Base-by-base conservation (phyloP, 2,329 filamentous ascomycete genomes). In the Chrysoporthe austroafricana region DNA sequence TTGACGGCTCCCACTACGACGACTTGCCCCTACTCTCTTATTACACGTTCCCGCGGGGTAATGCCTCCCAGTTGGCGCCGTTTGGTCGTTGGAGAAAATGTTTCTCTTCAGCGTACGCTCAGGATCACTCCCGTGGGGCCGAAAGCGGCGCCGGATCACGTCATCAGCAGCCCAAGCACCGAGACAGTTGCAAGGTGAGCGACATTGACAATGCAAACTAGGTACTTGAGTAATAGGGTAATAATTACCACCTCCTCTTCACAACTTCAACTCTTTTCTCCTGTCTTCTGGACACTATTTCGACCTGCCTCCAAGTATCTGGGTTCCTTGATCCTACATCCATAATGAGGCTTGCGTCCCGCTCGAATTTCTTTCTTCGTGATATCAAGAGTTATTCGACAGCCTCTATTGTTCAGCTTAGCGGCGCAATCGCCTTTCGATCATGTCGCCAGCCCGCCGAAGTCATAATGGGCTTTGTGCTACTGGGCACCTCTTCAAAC, bases 1-100 rank as follows among this genome's bases (percentile, higher is more conserved):
- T 62, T 80, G 71, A 48, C 52, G 46, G 52, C 62, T 64, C 62
- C 50, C 13, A 46, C 62, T 64, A 34, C 21, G 39, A 46, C 52
- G 36, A 26, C 26, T 26, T 26, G 11, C 52, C 21, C 39, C 34
- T 42, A 26, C 8, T 26, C 48, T 57, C 26, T 50, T n/a, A 16
- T n/a, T 9, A 62, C 26, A 18, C 7, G 1, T 52, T n/a, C n/a
- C 60, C 32, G 44, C 16, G 18, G 50, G n/a, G 4, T 44, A 36
- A 18, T 39, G 32, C 8, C 14, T 42, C 18, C 3, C 14, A 34
- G 11, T 62, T 21, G 18, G 11, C 26, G 26, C 5, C 50, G 44
- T 52, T 43, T 42, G 5, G 36, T 11, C 6, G 34, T 54, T 18
- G 46, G 18, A 32, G 61, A 21, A 34, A 56, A 60, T 60, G 39